Evolutionary conservation across 2,329 filamentous ascomycete species (phyloP).

Genomic region (Pestalotiopsis sp.): DNA sequence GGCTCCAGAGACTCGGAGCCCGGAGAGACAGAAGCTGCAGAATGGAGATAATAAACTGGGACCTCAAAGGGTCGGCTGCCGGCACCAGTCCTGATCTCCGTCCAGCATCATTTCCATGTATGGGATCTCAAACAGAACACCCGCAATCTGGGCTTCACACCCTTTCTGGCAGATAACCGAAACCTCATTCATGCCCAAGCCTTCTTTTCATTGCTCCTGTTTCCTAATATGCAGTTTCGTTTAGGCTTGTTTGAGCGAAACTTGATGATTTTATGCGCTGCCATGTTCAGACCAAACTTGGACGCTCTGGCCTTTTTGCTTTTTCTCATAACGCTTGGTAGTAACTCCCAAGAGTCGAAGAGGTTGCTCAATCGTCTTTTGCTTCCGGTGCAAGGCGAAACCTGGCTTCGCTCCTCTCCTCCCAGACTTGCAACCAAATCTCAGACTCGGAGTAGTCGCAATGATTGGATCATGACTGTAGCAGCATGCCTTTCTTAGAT

Average conservation of each 20-base stretch:
- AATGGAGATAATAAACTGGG: neutral
- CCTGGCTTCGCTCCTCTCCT: neutral
- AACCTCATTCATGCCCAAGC: neutral
- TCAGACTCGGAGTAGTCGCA: neutral
- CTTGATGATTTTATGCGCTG: constrained; percentile 2
- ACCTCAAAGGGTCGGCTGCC: neutral
- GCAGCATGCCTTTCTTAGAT: neutral
- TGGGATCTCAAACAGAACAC: neutral
- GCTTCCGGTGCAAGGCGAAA: neutral
- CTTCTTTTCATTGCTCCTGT: neutral
- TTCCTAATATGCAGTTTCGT: constrained; percentile 2
- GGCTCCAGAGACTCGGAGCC: neutral
- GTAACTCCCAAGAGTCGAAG: neutral
- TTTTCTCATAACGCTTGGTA: neutral
- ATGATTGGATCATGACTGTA: neutral
- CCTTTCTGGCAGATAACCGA: neutral
- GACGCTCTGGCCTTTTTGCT: neutral
- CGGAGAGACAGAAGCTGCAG: neutral
- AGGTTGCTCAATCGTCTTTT: neutral
- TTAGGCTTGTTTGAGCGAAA: constrained; percentile 2
- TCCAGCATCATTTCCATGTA: neutral
- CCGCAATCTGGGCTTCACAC: neutral
- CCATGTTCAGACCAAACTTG: neutral
- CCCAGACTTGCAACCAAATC: neutral
- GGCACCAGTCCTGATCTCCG: neutral